Conservation (phyloP, 305 asterid genomes). For the Solanum hybrid region DNA sequence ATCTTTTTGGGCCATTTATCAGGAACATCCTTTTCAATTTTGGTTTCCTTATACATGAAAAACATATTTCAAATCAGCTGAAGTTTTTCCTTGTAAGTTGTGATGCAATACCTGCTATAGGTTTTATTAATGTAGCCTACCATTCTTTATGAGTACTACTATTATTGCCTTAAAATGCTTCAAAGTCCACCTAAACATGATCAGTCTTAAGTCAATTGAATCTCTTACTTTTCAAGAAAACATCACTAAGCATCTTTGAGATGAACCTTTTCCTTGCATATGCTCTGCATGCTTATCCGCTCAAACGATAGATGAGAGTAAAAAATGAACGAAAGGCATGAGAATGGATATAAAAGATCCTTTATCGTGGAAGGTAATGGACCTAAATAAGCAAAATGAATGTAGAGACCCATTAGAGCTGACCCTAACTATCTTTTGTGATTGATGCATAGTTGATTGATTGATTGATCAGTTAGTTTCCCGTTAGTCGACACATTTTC, state of each 20-base stretch:
- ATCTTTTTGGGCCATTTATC: not conserved
- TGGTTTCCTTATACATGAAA: not conserved
- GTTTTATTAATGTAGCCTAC: not conserved
- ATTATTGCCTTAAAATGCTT: not conserved
- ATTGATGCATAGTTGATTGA: not conserved
- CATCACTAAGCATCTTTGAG: not conserved
- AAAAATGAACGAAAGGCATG: not conserved
- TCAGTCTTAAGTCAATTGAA: not conserved
- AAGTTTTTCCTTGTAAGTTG: not conserved
- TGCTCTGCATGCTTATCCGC: not conserved
- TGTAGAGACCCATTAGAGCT: not conserved
- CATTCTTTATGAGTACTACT: not conserved
- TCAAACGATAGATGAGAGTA: not conserved
- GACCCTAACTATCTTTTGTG: not conserved
- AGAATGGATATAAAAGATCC: not conserved
- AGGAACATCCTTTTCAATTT: not conserved
- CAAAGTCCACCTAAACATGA: not conserved
- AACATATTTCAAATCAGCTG: not conserved
- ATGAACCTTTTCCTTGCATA: not conserved
- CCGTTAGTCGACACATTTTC: not conserved
- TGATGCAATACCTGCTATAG: not conserved
- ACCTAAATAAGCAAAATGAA: not conserved
- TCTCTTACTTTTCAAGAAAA: not conserved
- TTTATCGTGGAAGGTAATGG: not conserved
- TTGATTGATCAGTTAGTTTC: not conserved